These are phyloP conservation scores for Sphagnum contortum DNA, from an alignment of 225 moss, liverwort and hornwort species.

Conservation along the genomic window DNA sequence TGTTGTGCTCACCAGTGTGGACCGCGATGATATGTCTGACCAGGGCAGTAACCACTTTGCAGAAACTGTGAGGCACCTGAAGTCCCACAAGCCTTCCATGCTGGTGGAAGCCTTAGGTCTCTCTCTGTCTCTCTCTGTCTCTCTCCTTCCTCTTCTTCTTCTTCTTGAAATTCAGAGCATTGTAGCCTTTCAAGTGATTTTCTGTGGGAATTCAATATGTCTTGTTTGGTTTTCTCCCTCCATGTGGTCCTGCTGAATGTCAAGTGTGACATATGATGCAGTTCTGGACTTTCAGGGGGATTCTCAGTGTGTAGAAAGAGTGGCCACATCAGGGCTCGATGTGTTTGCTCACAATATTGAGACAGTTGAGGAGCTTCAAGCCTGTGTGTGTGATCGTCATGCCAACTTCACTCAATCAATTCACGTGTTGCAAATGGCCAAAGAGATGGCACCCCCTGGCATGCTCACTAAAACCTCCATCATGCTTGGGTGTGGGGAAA, in stretches of 20 bases:
- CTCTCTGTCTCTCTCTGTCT: not conserved
- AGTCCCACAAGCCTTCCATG: too few relatives aligned
- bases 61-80: too few relatives aligned
- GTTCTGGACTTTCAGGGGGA: conserved; percentile 98
- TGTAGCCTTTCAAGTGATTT: not conserved
- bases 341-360: conserved; percentile 98
- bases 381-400: conserved; percentile 74
- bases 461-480: conserved; percentile 92
- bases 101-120: too few relatives aligned
- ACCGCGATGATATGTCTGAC: too few relatives aligned
- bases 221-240: not conserved
- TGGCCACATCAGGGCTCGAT: conserved; percentile 88
- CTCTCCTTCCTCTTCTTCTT: not conserved
- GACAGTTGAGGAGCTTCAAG: conserved; percentile 96
- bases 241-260: not conserved
- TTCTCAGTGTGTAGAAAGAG: conserved; percentile 76
- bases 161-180: not conserved
- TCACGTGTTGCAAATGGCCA: conserved; percentile 88
- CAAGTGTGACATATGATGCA: conserved; percentile 31
- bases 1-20: conserved; percentile 94
- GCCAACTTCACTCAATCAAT: conserved; percentile 97
- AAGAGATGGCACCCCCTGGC: conserved; percentile 75
- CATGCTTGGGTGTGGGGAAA: conserved; percentile 99
- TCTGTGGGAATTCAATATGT: too few relatives aligned
- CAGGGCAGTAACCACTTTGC: too few relatives aligned